Evolutionary conservation across 441 rosid genomes (phyloP).

Genomic region (Kokia cookei): DNA sequence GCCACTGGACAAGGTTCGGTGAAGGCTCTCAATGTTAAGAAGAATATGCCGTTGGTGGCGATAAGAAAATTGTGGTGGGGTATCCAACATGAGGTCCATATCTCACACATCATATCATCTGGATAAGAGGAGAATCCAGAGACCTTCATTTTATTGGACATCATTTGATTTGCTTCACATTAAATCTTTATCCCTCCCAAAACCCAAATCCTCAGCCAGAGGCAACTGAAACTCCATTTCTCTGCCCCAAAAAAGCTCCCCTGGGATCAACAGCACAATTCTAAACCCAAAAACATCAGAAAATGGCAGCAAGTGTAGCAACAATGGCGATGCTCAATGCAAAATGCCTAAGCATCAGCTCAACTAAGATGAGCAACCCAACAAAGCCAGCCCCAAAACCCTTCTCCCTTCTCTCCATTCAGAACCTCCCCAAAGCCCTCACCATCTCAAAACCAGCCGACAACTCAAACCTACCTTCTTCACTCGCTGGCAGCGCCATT

Average conservation of each 20-base stretch:
- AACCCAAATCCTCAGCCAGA: not conserved
- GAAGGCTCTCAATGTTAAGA: too few species aligned
- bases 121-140: slow-evolving; percentile 70
- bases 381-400: slow-evolving; percentile 29
- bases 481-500: slow-evolving; percentile 35
- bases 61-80: slow-evolving; percentile 4
- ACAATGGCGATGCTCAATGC: slow-evolving; percentile 55
- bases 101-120: slow-evolving; percentile 22
- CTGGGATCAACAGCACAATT: slow-evolving; percentile 1
- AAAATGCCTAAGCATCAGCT: slow-evolving; percentile 44
- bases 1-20: not conserved
- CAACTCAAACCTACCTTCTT: slow-evolving; percentile 13
- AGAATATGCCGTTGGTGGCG: not conserved
- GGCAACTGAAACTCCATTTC: slow-evolving; percentile 11
- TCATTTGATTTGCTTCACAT: slow-evolving; percentile 20
- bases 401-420: slow-evolving; percentile 31
- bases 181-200: slow-evolving; percentile 18
- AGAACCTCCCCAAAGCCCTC: slow-evolving; percentile 41
- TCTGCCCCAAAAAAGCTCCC: not conserved
- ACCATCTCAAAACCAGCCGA: slow-evolving; percentile 27
- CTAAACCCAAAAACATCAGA: not conserved
- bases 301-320: slow-evolving; percentile 72
- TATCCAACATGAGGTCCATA: slow-evolving; percentile 35
- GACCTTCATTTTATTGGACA: slow-evolving; percentile 37
- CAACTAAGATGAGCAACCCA: slow-evolving; percentile 16